Evolutionary conservation across 306 rosid species (phyloP), one percentile per base, ranked within the genome.

Genomic region (Lathyrus oleraceus): DNA sequence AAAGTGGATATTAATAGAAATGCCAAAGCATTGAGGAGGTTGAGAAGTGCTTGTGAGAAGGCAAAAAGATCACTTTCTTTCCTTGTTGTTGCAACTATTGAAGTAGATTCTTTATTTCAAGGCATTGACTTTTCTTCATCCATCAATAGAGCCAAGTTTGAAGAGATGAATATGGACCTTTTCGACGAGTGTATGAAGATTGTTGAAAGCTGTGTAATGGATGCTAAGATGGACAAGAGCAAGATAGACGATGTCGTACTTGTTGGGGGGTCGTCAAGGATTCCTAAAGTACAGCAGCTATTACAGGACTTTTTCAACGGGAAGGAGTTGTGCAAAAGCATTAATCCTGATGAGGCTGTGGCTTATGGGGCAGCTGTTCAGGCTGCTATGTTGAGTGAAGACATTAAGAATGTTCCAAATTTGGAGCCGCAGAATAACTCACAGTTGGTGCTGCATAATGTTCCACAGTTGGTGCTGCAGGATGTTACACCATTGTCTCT

Each of bases 401-500:
- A 15, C 3, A 0, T 28, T 28, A 30, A 28, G 3, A 58, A 28
- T 30, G 40, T 76, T 14, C 83, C 74, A 39, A 76, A n/a, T n/a
- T n/a, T n/a, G n/a, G n/a, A n/a, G n/a, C n/a, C n/a, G n/a, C n/a
- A n/a, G n/a, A n/a, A n/a, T n/a, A n/a, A n/a, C n/a, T n/a, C n/a
- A n/a, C n/a, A 76, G 13, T 20, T 86, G 17, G 28, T 76, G 27
- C 67, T 86, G 5, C 64, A 61, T 36, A 86, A 86, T 56, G 88
- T 83, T 2, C 79, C 83, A 0, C 88, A 76, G 13, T 20, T 86
- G 17, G 28, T 76, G 27, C 67, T 86, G 5, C 64, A 61, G 42
- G 88, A 86, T 56, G 88, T 83, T 2, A 81, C 83, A 0, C 88
- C 91, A 0, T 61, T 86, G 15, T 86, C 91, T 0, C 82, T 67